Percentiles rank a stretch among this genome's conserved stretches.
These are phyloP conservation scores for Picea sitchensis DNA, from an alignment of 75 land plant genomes.

Conservation along the genomic window DNA sequence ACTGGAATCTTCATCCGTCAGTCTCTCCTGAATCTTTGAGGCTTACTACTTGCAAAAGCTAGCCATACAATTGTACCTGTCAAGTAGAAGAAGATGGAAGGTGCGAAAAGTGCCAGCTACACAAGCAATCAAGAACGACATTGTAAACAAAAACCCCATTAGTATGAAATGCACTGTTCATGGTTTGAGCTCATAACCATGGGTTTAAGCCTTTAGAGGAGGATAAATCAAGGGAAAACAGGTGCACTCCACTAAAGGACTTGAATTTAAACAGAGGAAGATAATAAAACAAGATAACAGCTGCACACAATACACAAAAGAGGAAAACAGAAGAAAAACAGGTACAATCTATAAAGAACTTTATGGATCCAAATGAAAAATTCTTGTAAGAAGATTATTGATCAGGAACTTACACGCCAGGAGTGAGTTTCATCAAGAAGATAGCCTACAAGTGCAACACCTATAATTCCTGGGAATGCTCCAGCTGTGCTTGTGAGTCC, in stretches of 20 bases:
- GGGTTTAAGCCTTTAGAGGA: too few species aligned
- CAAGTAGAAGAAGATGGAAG: conserved; percentile 95
- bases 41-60: conserved; percentile 87
- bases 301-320: too few species aligned
- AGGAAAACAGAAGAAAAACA: too few species aligned
- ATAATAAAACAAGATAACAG: neutral
- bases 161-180: neutral
- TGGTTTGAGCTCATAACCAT: too few species aligned
- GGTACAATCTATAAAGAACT: neutral
- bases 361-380: conserved; percentile 29
- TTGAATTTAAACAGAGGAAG: neutral
- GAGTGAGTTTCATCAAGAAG: conserved; percentile 95
- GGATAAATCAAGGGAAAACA: neutral
- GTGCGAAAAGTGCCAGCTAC: conserved; percentile 56
- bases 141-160: conserved; percentile 21
- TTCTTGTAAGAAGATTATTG: neutral
- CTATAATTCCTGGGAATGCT: conserved; percentile 93
- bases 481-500: conserved; percentile 94
- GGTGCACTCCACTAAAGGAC: neutral
- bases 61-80: conserved; percentile 92
- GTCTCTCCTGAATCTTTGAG: conserved; percentile 26
- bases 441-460: conserved; percentile 83
- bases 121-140: neutral
- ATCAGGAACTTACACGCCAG: conserved; percentile 76
- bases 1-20: too few species aligned